Conservation (phyloP, 1,139 yeast genomes). For the Yarrowia galli region DNA sequence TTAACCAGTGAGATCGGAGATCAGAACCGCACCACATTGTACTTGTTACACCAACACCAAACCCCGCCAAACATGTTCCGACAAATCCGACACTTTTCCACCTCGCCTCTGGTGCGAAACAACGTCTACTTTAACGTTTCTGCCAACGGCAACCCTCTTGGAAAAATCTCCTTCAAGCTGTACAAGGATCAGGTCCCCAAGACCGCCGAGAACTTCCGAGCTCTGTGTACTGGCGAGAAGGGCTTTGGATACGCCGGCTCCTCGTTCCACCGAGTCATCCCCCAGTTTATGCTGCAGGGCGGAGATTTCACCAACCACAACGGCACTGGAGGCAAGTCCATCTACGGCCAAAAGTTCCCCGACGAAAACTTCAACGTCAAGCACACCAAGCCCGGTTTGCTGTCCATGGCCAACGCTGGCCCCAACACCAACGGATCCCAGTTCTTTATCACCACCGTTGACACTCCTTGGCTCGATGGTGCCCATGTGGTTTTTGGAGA, state of each 20-base stretch:
- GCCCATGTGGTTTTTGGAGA: slow-evolving; percentile 99
- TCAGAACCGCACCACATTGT: not conserved
- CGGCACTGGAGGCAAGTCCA: slow-evolving; percentile 98
- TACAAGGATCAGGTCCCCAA: slow-evolving; percentile 94
- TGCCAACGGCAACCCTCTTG: slow-evolving; percentile 68
- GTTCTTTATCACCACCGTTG: slow-evolving; percentile 97
- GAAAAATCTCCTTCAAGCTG: slow-evolving; percentile 81
- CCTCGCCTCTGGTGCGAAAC: slow-evolving; percentile 48
- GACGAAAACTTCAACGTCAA: slow-evolving; percentile 91
- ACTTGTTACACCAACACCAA: not conserved
- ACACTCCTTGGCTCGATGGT: slow-evolving; percentile 97
- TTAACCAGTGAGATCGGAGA: not conserved
- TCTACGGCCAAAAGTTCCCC: slow-evolving; percentile 94
- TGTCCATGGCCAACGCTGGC: slow-evolving; percentile 99
- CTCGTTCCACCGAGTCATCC: slow-evolving; percentile 97
- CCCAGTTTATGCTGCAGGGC: slow-evolving; percentile 98
- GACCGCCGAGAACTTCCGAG: slow-evolving; percentile 98
- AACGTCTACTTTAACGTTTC: slow-evolving; percentile 80
- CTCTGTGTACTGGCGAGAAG: slow-evolving; percentile 95
- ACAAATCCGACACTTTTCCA: slow-evolving; percentile 42
- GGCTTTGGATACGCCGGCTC: slow-evolving; percentile 94
- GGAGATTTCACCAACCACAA: slow-evolving; percentile 82
- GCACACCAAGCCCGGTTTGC: slow-evolving; percentile 92
- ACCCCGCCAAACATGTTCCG: slow-evolving; percentile 10
- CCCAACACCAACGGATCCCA: slow-evolving; percentile 99